phyloP scores from a whole-genome alignment of 768 basidiomycete genomes.

The Rhodotorula kratochvilovae region DNA sequence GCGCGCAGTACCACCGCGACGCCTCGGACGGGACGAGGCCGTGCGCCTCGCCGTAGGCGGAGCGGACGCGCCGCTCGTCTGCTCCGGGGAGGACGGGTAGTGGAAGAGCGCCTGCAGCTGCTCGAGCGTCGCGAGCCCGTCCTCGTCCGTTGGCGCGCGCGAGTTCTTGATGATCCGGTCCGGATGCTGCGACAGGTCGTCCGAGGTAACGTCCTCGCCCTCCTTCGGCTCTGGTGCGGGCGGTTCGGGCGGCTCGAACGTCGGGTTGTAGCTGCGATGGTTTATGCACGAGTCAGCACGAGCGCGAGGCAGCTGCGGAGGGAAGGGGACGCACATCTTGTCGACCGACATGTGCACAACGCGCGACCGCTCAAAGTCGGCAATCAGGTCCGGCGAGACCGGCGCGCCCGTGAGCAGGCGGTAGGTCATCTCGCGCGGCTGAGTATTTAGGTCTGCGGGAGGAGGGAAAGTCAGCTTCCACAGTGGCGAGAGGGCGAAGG shows the following conservation, averaged over 20 bases:
- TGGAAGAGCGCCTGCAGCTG: constrained; percentile 51
- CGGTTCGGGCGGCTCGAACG: constrained; percentile 15
- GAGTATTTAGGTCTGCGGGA: constrained; percentile 85
- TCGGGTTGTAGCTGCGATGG: constrained; percentile 14
- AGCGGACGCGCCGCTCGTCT: not conserved
- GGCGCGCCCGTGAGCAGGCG: constrained; percentile 52
- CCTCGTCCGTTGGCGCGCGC: constrained; percentile 63
- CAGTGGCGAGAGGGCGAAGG: not conserved
- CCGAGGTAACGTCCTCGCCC: constrained; percentile 48
- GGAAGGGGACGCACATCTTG: constrained; percentile 6
- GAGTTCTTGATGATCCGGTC: constrained; percentile 71
- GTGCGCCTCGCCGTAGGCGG: constrained; percentile 38
- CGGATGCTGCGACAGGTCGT: constrained; percentile 52
- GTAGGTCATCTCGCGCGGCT: constrained; percentile 76
- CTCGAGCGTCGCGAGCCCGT: constrained; percentile 58
- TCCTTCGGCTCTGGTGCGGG: constrained; percentile 26
- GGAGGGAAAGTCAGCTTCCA: too few species aligned
- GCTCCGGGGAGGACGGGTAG: not conserved
- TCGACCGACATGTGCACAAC: constrained; percentile 34
- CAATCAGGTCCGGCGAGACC: constrained; percentile 51
- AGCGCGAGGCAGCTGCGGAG: not conserved
- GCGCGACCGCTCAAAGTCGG: constrained; percentile 47
- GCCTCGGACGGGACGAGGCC: constrained; percentile 37
- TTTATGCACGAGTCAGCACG: too few species aligned
- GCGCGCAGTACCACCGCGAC: constrained; percentile 24